Base-by-base conservation (phyloP, 805 yeast genomes). In the Candida maesae region DNA sequence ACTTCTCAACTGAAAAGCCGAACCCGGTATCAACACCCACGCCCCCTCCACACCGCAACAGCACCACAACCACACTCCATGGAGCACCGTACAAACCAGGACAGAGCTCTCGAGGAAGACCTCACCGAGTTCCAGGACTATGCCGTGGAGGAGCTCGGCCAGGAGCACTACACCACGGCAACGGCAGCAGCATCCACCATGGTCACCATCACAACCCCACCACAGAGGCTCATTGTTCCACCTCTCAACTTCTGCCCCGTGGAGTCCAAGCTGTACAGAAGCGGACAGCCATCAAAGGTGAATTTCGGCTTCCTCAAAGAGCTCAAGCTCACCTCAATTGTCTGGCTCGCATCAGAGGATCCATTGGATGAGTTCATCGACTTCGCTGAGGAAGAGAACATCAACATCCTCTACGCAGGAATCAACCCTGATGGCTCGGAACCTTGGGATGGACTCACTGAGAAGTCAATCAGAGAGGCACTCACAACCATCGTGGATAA, bases 161-260 rank as follows among this genome's bases (percentile, higher is more conserved):
- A 18, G 18, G 47, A 43, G 32, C 47, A 43, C 30, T 43, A 43
- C 39, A 43, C 47, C 25, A 43, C 39, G 34, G 24, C 11, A 15
- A 43, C 41, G 10, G 47, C 47, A 2, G 13, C 18, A 16, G 27
- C 33, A 4, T 33, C 46, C 15, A 23, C 44, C 25, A 36, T 33
- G 39, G 30, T 44, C 14, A 42, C 46, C 24, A 44, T 41, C 18
- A 15, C 20, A 12, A 21, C 35, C 5, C 39, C 50, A 0, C 91
- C 93, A 7, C 59, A 70, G 29, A 65, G 76, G 48, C 65, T 88
- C 33, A 81, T 87, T 18, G 90, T 93, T 3, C 99, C 99, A 3
- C 99, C 99, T 0, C 65, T 90, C 49, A 93, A 93, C 64, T 91
- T 91, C 61, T 84, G 96, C 49, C 96, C 98, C 1, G 98, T 93